These are phyloP conservation scores for Colletotrichum limetticola DNA, from an alignment of 2,329 filamentous ascomycete genomes.

Conservation along the genomic window DNA sequence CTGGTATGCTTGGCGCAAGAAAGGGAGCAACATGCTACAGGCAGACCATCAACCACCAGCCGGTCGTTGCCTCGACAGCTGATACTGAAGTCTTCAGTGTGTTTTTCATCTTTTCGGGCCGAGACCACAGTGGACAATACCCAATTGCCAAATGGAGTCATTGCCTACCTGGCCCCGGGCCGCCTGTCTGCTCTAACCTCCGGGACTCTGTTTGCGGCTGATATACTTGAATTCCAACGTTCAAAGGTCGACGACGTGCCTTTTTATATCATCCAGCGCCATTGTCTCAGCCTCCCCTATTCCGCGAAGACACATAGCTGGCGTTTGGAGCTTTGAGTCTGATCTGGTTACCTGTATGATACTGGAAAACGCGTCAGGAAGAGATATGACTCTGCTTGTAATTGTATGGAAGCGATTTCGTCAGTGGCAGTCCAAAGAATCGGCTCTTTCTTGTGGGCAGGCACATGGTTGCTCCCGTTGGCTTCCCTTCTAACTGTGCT, in stretches of 20 bases:
- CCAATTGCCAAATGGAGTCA: background rate
- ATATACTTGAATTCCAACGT: background rate
- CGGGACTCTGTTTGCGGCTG: background rate
- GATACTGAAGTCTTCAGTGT: background rate
- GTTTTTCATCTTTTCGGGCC: background rate
- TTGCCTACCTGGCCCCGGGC: background rate
- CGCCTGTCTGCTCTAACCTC: background rate
- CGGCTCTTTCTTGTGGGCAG: too few relatives aligned
- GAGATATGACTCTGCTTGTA: background rate
- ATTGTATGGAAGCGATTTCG: background rate
- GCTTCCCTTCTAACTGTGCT: background rate
- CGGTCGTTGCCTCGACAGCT: background rate
- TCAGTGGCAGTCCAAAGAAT: background rate
- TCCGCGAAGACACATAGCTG: background rate
- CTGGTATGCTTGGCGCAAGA: background rate
- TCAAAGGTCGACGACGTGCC: background rate
- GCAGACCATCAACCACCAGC: background rate
- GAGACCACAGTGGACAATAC: background rate
- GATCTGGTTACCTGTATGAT: background rate
- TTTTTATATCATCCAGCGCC: background rate
- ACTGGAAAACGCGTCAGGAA: background rate
- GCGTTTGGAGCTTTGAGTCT: background rate
- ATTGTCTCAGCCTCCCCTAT: background rate
- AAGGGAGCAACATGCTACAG: background rate
- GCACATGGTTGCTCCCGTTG: background rate